These are phyloP conservation scores for Strigomonas oncopelti DNA, from an alignment of 208 protist species.

Conservation along the genomic window DNA sequence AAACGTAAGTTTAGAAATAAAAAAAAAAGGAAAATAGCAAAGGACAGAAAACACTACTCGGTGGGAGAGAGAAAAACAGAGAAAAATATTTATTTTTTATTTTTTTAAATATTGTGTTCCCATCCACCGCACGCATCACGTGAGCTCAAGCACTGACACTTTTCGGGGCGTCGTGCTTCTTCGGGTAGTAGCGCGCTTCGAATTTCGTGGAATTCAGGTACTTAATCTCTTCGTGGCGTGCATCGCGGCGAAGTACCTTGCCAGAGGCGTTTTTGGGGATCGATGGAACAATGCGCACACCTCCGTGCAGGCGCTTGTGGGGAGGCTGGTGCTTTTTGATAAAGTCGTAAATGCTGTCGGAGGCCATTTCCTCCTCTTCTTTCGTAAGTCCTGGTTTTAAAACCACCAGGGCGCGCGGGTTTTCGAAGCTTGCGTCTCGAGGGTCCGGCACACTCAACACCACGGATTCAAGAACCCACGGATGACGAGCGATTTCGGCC, in stretches of 20 bases:
- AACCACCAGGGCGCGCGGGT: conserved; percentile 74
- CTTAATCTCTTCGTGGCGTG: conserved; percentile 26
- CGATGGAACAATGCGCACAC: conserved; percentile 45
- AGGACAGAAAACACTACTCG: too few species aligned
- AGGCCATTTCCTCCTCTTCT: conserved; percentile 27
- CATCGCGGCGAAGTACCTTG: conserved; percentile 74
- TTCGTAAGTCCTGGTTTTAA: conserved; percentile 25
- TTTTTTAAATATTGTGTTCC: background rate
- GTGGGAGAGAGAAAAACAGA: background rate
- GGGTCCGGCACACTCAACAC: conserved; percentile 66
- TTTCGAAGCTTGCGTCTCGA: conserved; percentile 47
- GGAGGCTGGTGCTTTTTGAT: conserved; percentile 31
- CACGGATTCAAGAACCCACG: conserved; percentile 53
- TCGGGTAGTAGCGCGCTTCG: background rate
- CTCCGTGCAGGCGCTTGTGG: conserved; percentile 74
- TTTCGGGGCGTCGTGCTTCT: background rate
- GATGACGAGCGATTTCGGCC: conserved; percentile 46
- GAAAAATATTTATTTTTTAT: conserved; percentile 5
- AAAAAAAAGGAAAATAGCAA: too few species aligned
- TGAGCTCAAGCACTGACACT: background rate
- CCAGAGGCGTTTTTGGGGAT: conserved; percentile 57
- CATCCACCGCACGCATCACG: too few species aligned
- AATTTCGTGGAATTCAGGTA: conserved; percentile 17
- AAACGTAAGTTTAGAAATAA: too few species aligned
- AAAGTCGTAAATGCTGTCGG: conserved; percentile 41